Evolutionary conservation across 2,329 filamentous ascomycete genomes (phyloP).

Genomic region (Fusarium sterilihyphosum): DNA sequence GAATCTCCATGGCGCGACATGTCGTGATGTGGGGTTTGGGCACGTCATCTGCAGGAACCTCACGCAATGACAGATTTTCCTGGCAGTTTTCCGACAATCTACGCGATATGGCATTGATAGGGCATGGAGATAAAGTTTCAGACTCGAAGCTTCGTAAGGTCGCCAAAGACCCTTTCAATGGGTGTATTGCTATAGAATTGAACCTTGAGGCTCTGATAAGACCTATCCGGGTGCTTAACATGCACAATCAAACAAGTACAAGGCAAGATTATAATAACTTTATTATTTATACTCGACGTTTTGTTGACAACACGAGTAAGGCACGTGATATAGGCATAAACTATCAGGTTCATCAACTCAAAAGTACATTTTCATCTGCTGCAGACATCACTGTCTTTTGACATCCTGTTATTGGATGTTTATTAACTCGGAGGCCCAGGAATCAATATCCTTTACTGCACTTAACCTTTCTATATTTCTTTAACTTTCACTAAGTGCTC

Average conservation of each 20-base stretch:
- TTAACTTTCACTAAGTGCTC: background rate
- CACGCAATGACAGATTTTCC: background rate
- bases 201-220: background rate
- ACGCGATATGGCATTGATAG: too few relatives aligned
- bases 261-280: background rate
- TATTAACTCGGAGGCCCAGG: background rate
- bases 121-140: background rate
- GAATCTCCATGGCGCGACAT: background rate
- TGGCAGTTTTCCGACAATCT: background rate
- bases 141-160: background rate
- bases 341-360: too few relatives aligned
- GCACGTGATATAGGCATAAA: too few relatives aligned
- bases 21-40: background rate
- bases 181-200: background rate
- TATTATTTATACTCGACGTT: rapidly evolving
- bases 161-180: background rate
- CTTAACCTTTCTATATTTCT: background rate
- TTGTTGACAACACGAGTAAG: too few relatives aligned
- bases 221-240: rapidly evolving
- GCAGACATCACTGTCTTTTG: background rate
- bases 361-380: too few relatives aligned
- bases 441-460: background rate
- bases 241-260: background rate
- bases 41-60: conserved; percentile 6
- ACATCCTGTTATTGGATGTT: background rate